These are phyloP conservation scores for Rhodamnia rubescens DNA, from an alignment of 345 rosid species.

Conservation along the genomic window DNA sequence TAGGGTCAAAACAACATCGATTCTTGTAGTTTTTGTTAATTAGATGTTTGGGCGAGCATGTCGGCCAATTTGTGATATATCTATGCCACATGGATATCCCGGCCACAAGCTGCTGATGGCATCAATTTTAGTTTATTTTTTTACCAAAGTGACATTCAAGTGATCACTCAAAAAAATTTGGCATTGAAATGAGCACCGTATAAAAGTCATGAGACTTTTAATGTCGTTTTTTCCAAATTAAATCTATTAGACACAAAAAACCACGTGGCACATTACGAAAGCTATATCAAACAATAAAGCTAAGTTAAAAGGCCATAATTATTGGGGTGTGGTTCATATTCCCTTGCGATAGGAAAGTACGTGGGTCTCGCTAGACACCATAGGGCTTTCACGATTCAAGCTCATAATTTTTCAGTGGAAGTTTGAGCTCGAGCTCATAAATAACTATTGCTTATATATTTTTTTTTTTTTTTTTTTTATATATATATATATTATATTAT, in stretches of 20 bases:
- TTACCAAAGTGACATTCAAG: not conserved
- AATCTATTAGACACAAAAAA: not conserved
- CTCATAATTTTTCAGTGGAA: too few relatives aligned
- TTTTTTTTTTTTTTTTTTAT: too few relatives aligned
- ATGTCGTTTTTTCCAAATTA: not conserved
- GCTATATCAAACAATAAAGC: not conserved
- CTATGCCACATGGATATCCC: not conserved
- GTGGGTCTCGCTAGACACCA: too few relatives aligned
- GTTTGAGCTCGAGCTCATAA: too few relatives aligned
- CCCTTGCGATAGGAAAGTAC: too few relatives aligned
- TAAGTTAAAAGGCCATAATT: not conserved
- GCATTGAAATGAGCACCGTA: fast-evolving
- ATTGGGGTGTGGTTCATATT: too few relatives aligned
- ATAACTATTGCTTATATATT: too few relatives aligned
- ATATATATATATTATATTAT: too few relatives aligned
- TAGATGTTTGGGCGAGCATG: not conserved
- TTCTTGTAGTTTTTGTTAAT: not conserved
- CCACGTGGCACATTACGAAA: not conserved
- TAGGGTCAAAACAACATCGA: not conserved
- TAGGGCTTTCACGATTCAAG: too few relatives aligned
- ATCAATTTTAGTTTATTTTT: not conserved
- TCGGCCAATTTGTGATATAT: fast-evolving
- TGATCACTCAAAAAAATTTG: not conserved
- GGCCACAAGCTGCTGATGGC: fast-evolving
- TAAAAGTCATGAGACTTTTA: not conserved